These are phyloP conservation scores for Marsdenia floribunda DNA, from an alignment of 257 asterid genomes.

Conservation along the genomic window DNA sequence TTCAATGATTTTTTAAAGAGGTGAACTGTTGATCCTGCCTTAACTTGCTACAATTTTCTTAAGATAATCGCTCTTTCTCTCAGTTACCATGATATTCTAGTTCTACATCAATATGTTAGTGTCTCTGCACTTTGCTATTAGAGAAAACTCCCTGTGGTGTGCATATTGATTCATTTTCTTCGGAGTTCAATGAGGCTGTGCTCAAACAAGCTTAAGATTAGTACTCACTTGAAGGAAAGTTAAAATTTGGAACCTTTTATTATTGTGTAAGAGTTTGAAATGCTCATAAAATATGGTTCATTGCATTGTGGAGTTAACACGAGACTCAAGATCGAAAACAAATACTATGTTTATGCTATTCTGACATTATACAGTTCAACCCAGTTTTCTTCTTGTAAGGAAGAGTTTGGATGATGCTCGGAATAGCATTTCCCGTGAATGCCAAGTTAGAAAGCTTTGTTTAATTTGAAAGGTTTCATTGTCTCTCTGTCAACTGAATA, in stretches of 20 bases:
- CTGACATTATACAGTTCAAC: neutral
- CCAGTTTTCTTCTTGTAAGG: neutral
- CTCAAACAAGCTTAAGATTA: no score
- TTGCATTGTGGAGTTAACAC: neutral
- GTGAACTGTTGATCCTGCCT: neutral
- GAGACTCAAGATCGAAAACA: neutral
- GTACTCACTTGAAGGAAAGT: neutral
- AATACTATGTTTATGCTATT: neutral
- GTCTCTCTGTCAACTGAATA: slow-evolving; percentile 6
- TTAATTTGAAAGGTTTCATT: neutral
- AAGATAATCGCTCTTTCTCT: neutral
- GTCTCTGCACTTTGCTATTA: neutral
- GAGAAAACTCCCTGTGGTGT: neutral
- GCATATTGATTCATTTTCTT: no score
- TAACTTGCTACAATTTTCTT: neutral
- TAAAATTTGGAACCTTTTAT: neutral
- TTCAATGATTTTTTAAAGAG: neutral
- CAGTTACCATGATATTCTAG: neutral
- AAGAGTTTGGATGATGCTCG: neutral
- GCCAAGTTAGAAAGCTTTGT: neutral
- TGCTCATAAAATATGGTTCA: neutral
- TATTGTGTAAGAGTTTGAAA: neutral
- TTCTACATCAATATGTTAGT: neutral
- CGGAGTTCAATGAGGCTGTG: neutral
- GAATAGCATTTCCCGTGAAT: neutral